phyloP scores from a whole-genome alignment of 2,329 filamentous ascomycete genomes.

The Neoarthrinium moseri region DNA sequence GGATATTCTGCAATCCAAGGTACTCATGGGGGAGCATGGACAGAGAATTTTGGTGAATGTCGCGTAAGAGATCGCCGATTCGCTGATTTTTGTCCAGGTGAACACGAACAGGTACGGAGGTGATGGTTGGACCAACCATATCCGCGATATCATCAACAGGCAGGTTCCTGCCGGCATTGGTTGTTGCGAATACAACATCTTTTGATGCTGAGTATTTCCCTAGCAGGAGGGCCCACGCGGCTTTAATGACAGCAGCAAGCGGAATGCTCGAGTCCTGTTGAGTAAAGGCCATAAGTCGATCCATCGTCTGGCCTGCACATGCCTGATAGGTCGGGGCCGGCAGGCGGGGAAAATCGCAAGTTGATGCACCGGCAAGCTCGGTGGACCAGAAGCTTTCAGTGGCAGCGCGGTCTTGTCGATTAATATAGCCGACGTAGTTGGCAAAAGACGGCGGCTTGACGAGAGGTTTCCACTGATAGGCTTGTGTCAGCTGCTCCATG shows the following conservation, averaged over 20 bases:
- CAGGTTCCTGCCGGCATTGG: slow-evolving; percentile 4
- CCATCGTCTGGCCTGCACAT: not conserved
- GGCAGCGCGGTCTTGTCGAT: not conserved
- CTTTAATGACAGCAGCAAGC: not conserved
- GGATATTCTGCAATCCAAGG: slow-evolving; percentile 4
- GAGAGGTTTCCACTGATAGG: slow-evolving; percentile 1
- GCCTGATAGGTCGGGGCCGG: slow-evolving; percentile 1
- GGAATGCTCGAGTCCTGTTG: not conserved
- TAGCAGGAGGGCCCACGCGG: slow-evolving; percentile 3
- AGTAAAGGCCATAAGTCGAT: not conserved
- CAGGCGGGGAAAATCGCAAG: not conserved
- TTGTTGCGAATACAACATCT: slow-evolving; percentile 6
- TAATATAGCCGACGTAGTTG: not conserved
- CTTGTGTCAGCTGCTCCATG: slow-evolving; percentile 2
- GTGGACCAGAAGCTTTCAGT: not conserved
- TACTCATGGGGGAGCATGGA: not conserved
- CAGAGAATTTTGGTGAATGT: not conserved
- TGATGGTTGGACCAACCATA: slow-evolving; percentile 7
- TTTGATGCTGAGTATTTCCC: slow-evolving; percentile 1
- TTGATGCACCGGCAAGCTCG: slow-evolving; percentile 1
- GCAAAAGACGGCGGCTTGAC: not conserved
- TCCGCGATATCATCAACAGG: slow-evolving; percentile 4
- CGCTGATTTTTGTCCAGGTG: not conserved
- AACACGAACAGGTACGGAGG: slow-evolving; percentile 2
- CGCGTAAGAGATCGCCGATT: not conserved